phyloP scores from a whole-genome alignment of 1,139 yeast species.

The Eremothecium gossypii region DNA sequence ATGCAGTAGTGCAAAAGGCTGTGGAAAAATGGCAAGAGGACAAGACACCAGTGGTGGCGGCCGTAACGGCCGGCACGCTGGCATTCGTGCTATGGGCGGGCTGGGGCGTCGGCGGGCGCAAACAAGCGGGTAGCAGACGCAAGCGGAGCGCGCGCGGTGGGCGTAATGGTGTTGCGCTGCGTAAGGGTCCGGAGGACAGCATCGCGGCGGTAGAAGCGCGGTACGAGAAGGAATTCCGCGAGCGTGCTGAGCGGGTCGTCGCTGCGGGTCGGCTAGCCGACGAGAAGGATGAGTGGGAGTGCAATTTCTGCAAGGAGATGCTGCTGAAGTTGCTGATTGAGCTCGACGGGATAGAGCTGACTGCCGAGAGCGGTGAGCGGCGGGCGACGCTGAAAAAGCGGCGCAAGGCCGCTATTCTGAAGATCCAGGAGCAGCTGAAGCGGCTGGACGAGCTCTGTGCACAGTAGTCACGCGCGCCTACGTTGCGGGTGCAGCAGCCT shows the following conservation, averaged over 20 bases:
- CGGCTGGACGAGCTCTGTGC: slow-evolving; percentile 42
- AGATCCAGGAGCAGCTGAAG: slow-evolving; percentile 51
- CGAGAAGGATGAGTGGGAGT: slow-evolving; percentile 40
- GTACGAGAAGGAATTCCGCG: slow-evolving; percentile 18
- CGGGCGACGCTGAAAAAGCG: slow-evolving; percentile 45
- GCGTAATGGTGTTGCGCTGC: background rate
- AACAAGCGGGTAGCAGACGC: no score
- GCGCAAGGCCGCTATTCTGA: slow-evolving; percentile 51
- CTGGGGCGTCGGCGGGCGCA: no score
- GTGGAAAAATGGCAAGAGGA: no score
- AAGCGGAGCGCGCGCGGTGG: no score
- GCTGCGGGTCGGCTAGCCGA: slow-evolving; percentile 8
- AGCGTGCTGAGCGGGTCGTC: slow-evolving; percentile 17
- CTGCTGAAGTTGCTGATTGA: slow-evolving; percentile 56
- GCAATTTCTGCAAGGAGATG: slow-evolving; percentile 55
- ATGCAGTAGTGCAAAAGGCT: no score
- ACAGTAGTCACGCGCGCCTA: background rate
- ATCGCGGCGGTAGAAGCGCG: slow-evolving; percentile 25
- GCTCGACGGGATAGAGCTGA: slow-evolving; percentile 53
- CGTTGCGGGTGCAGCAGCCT: no score
- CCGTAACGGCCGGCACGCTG: no score
- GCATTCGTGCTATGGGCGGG: no score
- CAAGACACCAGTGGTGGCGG: no score
- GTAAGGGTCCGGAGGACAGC: slow-evolving; percentile 13
- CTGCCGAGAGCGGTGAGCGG: slow-evolving; percentile 30